Evolutionary conservation across 768 basidiomycete species (phyloP).

Genomic region (Scleroderma bovista): DNA sequence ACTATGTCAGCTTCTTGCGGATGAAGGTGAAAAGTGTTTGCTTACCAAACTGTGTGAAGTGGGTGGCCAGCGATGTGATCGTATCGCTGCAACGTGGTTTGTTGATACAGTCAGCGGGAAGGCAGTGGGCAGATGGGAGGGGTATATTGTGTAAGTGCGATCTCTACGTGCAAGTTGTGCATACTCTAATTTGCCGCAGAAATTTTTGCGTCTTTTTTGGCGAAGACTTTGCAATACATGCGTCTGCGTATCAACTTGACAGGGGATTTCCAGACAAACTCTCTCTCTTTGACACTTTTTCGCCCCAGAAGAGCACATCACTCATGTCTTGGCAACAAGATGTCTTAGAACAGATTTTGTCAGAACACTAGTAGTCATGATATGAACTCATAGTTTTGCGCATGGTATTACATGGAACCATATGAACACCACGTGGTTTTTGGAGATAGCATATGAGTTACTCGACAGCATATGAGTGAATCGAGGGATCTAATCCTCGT

Average conservation of each 20-base stretch:
- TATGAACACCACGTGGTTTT: slow-evolving; percentile 14
- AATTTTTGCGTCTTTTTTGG: slow-evolving; percentile 58
- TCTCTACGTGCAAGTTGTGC: neutral
- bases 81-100: slow-evolving; percentile 62
- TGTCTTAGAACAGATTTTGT: slow-evolving; percentile 39
- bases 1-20: slow-evolving; percentile 63
- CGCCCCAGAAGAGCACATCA: slow-evolving; percentile 25
- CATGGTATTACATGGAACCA: slow-evolving; percentile 12
- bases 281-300: slow-evolving; percentile 36
- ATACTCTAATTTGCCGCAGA: slow-evolving; percentile 30
- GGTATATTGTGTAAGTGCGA: slow-evolving; percentile 60
- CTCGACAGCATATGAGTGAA: neutral
- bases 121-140: slow-evolving; percentile 74
- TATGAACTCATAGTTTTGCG: slow-evolving; percentile 7
- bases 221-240: slow-evolving; percentile 45
- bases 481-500: slow-evolving; percentile 49
- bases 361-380: slow-evolving; percentile 12
- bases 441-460: slow-evolving; percentile 7
- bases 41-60: slow-evolving; percentile 64
- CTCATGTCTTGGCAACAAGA: slow-evolving; percentile 53
- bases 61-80: slow-evolving; percentile 51
- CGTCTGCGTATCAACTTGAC: slow-evolving; percentile 52
- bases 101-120: slow-evolving; percentile 63
- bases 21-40: slow-evolving; percentile 72
- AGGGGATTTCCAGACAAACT: slow-evolving; percentile 37